Evolutionary conservation across 305 asterid genomes (phyloP).

Genomic region (Euphrasia arctica): DNA sequence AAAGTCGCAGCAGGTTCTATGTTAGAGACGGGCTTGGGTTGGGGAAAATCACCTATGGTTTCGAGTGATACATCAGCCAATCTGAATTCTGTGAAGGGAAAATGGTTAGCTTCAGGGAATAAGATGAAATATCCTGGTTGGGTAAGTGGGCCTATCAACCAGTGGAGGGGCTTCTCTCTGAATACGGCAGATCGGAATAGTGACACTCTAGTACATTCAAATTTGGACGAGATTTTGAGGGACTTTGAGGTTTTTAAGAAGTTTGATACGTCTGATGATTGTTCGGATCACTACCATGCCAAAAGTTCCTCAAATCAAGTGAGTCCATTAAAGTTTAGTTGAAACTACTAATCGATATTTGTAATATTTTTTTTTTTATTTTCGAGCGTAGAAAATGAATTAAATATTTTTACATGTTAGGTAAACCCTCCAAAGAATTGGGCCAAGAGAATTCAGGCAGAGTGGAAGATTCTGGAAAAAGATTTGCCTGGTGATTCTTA

Average conservation of each 20-base stretch:
- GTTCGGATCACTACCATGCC: slow-evolving; percentile 55
- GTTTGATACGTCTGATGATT: slow-evolving; percentile 79
- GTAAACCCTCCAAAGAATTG: slow-evolving; percentile 65
- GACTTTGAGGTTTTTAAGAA: slow-evolving; percentile 49
- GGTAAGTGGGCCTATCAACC: too few relatives aligned
- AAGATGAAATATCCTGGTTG: slow-evolving; percentile 25
- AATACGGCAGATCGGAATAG: slow-evolving; percentile 22
- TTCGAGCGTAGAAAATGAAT: too few relatives aligned
- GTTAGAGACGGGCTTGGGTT: slow-evolving; percentile 24
- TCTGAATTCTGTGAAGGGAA: slow-evolving; percentile 17
- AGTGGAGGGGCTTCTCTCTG: too few relatives aligned
- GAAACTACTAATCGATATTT: too few relatives aligned
- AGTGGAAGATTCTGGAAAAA: slow-evolving; percentile 87
- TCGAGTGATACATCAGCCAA: slow-evolving; percentile 27
- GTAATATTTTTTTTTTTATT: too few relatives aligned
- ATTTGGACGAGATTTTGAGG: slow-evolving; percentile 42
- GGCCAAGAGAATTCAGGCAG: slow-evolving; percentile 85
- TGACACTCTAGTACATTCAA: slow-evolving; percentile 31
- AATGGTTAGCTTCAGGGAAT: slow-evolving; percentile 26
- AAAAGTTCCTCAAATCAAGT: slow-evolving; percentile 40
- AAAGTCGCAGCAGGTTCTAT: slow-evolving; percentile 9
- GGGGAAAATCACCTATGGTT: slow-evolving; percentile 22
- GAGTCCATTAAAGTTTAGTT: slow-evolving; percentile 18
- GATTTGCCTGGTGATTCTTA: slow-evolving; percentile 71
- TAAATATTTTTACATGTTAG: slow-evolving; percentile 1